Conservation (phyloP, 2,329 filamentous ascomycete species). For the Cryphonectria parasitica region DNA sequence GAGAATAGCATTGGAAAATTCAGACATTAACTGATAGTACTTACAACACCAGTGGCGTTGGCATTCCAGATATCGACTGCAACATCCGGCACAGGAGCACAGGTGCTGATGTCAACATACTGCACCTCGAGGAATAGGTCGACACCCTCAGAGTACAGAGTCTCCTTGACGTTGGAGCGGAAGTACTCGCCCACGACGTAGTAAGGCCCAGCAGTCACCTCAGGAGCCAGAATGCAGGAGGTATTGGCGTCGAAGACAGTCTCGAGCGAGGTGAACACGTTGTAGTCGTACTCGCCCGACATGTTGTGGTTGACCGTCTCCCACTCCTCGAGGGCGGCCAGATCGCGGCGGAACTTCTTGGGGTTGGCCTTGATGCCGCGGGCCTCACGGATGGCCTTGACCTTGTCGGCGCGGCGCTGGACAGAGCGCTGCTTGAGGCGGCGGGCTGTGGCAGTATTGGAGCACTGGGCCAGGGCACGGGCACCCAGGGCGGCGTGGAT, state of each 20-base stretch:
- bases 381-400: constrained; percentile 45
- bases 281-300: constrained; percentile 35
- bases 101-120: constrained; percentile 43
- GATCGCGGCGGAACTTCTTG: constrained; percentile 40
- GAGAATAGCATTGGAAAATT: constrained; percentile 25
- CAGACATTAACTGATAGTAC: background rate
- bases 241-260: constrained; percentile 42
- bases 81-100: constrained; percentile 46
- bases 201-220: constrained; percentile 40
- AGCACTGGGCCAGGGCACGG: constrained; percentile 46
- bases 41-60: constrained; percentile 43
- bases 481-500: constrained; percentile 37
- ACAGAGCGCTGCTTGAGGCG: constrained; percentile 46
- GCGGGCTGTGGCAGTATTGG: constrained; percentile 43
- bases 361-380: constrained; percentile 38
- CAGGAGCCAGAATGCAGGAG: constrained; percentile 41
- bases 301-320: constrained; percentile 42
- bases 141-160: constrained; percentile 44
- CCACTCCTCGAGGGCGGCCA: constrained; percentile 40
- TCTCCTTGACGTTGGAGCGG: constrained; percentile 49
- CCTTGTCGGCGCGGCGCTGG: constrained; percentile 44
- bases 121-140: constrained; percentile 45
- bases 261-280: constrained; percentile 40
- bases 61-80: constrained; percentile 51
- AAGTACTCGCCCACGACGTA: constrained; percentile 51